These are phyloP conservation scores for Malus orientalis DNA, from an alignment of 306 rosid genomes.

Conservation along the genomic window DNA sequence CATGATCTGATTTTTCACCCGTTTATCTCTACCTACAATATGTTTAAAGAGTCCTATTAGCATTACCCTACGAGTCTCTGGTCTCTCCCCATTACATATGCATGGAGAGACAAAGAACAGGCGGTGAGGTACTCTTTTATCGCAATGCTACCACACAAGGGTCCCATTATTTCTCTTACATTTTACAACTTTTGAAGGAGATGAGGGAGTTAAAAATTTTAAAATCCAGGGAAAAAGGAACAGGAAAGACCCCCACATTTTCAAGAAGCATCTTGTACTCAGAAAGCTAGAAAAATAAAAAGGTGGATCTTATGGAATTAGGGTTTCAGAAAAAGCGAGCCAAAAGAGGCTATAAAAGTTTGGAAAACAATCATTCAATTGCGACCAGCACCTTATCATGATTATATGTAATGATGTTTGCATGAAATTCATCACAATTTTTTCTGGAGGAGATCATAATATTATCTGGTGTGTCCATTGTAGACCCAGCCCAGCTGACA, in stretches of 20 bases:
- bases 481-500: conserved; percentile 23
- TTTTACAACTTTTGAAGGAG: conserved; percentile 15
- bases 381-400: conserved; percentile 25
- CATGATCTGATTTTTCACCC: background rate
- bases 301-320: conserved; percentile 11
- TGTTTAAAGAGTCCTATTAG: background rate
- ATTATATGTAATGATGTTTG: conserved; percentile 31
- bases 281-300: conserved; percentile 2
- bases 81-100: background rate
- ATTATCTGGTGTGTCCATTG: conserved; percentile 10
- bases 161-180: conserved; percentile 22
- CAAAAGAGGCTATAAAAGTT: conserved; percentile 21
- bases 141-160: conserved; percentile 9
- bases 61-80: conserved; percentile 6
- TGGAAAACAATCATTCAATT: conserved; percentile 28
- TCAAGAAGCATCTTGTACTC: conserved; percentile 18
- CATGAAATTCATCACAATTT: conserved; percentile 32
- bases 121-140: conserved; percentile 11
- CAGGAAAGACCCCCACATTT: conserved; percentile 25
- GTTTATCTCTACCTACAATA: conserved; percentile 2
- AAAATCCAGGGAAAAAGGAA: conserved; percentile 18
- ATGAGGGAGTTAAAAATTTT: conserved; percentile 3
- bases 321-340: conserved; percentile 20
- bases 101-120: conserved; percentile 36
- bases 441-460: background rate